These are phyloP conservation scores for Alternaria gaisen DNA, from an alignment of 2,329 filamentous ascomycete species.

Conservation along the genomic window DNA sequence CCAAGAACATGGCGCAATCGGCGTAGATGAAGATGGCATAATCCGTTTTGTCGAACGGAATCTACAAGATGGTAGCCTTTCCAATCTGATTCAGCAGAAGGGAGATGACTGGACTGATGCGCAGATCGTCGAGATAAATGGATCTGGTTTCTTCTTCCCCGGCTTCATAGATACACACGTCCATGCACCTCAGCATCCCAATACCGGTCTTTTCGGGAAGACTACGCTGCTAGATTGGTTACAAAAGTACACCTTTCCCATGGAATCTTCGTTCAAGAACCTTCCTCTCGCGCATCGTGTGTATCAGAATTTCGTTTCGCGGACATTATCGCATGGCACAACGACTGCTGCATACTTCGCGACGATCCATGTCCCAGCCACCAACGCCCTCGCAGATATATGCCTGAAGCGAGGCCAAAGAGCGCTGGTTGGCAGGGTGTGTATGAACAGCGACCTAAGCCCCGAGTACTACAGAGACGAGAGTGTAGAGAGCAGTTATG, in stretches of 20 bases:
- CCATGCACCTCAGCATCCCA: conserved; percentile 94
- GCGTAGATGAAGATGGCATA: conserved; percentile 61
- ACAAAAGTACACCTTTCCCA: conserved; percentile 91
- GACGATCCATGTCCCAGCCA: conserved; percentile 84
- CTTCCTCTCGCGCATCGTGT: conserved; percentile 71
- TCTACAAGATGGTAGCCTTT: conserved; percentile 3
- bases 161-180: conserved; percentile 94
- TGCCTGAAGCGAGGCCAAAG: conserved; percentile 83
- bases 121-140: conserved; percentile 49
- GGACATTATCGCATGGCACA: conserved; percentile 88
- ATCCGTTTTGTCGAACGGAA: conserved; percentile 60
- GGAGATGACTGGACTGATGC: conserved; percentile 50
- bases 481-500: conserved; percentile 68
- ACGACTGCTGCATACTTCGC: conserved; percentile 96
- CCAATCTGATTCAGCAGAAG: background rate
- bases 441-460: conserved; percentile 80
- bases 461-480: conserved; percentile 84
- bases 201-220: conserved; percentile 91
- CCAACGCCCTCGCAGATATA: conserved; percentile 88
- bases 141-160: conserved; percentile 80
- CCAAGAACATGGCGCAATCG: conserved; percentile 57
- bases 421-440: conserved; percentile 91
- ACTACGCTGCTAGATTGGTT: conserved; percentile 94
- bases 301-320: conserved; percentile 79
- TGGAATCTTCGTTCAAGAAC: conserved; percentile 77